Conservation (phyloP, 768 basidiomycete genomes). For the Termitomyces titanicus region DNA sequence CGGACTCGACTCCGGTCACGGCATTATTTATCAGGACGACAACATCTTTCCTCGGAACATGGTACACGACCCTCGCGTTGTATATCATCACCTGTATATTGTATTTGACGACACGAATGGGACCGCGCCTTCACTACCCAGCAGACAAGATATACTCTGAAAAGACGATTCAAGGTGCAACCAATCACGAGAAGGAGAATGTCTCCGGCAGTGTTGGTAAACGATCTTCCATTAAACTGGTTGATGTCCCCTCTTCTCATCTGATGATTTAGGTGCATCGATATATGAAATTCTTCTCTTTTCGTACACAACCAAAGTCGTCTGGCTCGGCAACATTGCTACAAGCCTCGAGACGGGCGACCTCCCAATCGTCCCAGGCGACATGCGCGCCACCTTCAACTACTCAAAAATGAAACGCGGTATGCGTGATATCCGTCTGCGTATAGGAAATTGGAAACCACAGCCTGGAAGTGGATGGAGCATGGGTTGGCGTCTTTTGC, state of each 20-base stretch:
- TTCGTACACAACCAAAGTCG: constrained; percentile 83
- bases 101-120: constrained; percentile 58
- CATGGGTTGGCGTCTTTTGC: constrained; percentile 57
- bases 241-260: background rate
- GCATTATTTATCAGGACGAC: constrained; percentile 19
- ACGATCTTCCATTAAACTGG: constrained; percentile 7
- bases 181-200: constrained; percentile 67
- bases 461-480: constrained; percentile 60
- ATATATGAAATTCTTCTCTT: constrained; percentile 70
- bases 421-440: constrained; percentile 46
- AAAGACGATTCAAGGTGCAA: constrained; percentile 56
- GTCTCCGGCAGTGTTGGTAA: constrained; percentile 62
- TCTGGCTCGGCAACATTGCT: constrained; percentile 75
- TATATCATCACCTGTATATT: constrained; percentile 41
- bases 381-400: constrained; percentile 65
- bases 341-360: constrained; percentile 83
- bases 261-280: constrained; percentile 42
- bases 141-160: constrained; percentile 71
- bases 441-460: constrained; percentile 56
- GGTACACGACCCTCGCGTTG: constrained; percentile 49
- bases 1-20: constrained; percentile 34
- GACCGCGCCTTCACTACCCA: constrained; percentile 74
- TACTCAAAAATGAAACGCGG: constrained; percentile 63
- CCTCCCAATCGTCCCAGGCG: constrained; percentile 72
- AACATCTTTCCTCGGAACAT: constrained; percentile 31